phyloP scores from a whole-genome alignment of 495 filamentous ascomycete genomes.

The Talaromyces borbonicus region DNA sequence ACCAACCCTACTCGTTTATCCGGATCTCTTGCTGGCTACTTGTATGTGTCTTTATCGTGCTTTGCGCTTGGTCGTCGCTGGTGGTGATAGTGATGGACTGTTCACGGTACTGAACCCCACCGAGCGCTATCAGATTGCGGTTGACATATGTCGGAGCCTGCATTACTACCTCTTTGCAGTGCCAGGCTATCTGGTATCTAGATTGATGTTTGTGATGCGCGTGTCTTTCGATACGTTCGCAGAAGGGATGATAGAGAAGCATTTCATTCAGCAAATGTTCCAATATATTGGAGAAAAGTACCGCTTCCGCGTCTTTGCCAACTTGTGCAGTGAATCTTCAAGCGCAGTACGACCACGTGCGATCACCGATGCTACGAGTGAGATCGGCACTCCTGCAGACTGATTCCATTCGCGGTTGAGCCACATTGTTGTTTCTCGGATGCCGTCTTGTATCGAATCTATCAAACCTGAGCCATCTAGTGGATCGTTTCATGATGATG shows the following conservation, averaged over 20 bases:
- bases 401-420: neutral
- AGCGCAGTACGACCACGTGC: neutral
- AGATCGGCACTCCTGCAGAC: neutral
- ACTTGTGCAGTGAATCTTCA: conserved; percentile 11
- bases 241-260: conserved; percentile 18
- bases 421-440: too few relatives aligned
- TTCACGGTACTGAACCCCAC: conserved; percentile 12
- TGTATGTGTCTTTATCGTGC: conserved; percentile 19
- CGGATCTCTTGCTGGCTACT: conserved; percentile 15
- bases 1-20: conserved; percentile 12
- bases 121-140: conserved; percentile 18
- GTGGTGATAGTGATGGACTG: conserved; percentile 11
- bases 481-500: too few relatives aligned
- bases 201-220: conserved; percentile 20
- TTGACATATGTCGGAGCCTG: conserved; percentile 22
- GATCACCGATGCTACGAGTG: neutral
- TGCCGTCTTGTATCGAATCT: too few relatives aligned
- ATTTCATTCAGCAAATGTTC: conserved; percentile 15
- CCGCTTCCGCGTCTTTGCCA: conserved; percentile 16
- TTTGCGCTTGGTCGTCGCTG: conserved; percentile 15
- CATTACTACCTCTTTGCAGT: conserved; percentile 17
- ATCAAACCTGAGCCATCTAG: too few relatives aligned
- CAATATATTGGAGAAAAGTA: conserved; percentile 15
- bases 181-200: conserved; percentile 17
- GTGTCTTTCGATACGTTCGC: conserved; percentile 17